Base-by-base conservation (phyloP, 805 yeast species). In the Priceomyces medius region DNA sequence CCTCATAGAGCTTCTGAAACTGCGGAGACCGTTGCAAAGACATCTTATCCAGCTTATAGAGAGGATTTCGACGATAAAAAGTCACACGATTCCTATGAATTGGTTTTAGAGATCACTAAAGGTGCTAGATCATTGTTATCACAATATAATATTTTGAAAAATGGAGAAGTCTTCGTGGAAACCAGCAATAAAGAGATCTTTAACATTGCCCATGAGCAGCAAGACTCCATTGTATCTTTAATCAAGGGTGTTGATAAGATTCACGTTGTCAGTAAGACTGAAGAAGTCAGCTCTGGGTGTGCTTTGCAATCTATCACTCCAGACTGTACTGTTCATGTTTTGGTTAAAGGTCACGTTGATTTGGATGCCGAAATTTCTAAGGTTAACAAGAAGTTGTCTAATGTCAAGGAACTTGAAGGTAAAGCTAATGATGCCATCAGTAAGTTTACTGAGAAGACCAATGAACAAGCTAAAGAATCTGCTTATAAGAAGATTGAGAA, bases 261-360 rank as follows among this genome's bases (percentile, higher is more conserved):
- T 48, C 66, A 74, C 37, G 85, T 88, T 57, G 85, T 87, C 24
- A 68, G 72, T 32, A 50, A 66, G 10, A 66, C 65, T 12, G 63
- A 66, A 18, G 77, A 79, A 18, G 79, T 89, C 47, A 97, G 97
- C 53, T 79, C 81, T 45, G 99, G 99, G 35, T 87, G 96, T 64
- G 97, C 91, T 32, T 77, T 89, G 50, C 82, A 81, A 53, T 79
- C 95, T 42, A 88, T 91, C 44, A 79, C 80, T 44, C 84, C 95
- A 37, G 85, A 79, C 41, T 81, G 88, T 61, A 83, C 81, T 45
- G 98, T 90, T 16, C 96, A 88, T 56, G 79, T 91, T 21, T 75
- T 93, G 61, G 97, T 91, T 43, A 90, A 88, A 75, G 99, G 98
- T 41, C 90, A 85, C 61, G 82, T 93, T 52, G 97, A 91, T 64